These are phyloP conservation scores for Neonectria ditissima DNA, from an alignment of 2,329 filamentous ascomycete species.

Conservation along the genomic window DNA sequence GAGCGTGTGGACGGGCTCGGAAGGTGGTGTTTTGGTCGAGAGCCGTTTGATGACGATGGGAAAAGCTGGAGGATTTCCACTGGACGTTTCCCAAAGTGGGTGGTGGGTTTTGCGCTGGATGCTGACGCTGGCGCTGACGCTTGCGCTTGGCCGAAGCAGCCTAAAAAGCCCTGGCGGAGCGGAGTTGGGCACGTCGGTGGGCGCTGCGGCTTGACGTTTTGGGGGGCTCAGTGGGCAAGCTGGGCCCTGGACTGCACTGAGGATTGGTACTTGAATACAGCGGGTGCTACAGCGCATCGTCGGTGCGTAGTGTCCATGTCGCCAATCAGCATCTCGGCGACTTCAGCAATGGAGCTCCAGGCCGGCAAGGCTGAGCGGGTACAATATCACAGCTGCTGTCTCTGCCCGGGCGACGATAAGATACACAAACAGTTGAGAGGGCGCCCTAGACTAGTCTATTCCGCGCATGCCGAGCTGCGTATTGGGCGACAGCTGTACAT, in stretches of 20 bases:
- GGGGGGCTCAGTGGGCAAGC: slow-evolving; percentile 31
- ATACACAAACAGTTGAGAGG: neutral
- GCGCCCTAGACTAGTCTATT: neutral
- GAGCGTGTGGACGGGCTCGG: slow-evolving; percentile 11
- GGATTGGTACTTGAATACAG: slow-evolving; percentile 3
- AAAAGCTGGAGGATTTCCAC: slow-evolving; percentile 36
- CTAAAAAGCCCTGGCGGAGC: slow-evolving; percentile 33
- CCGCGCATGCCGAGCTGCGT: neutral
- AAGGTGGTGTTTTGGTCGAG: slow-evolving; percentile 24
- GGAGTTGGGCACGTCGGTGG: slow-evolving; percentile 30
- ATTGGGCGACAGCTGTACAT: neutral
- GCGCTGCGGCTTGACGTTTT: slow-evolving; percentile 43
- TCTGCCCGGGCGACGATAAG: slow-evolving; percentile 1
- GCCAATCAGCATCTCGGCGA: neutral
- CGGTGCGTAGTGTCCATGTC: neutral
- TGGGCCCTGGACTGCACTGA: slow-evolving; percentile 14
- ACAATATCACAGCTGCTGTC: neutral
- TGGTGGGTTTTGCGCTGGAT: slow-evolving; percentile 34
- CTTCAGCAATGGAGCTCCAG: neutral
- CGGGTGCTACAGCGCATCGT: neutral
- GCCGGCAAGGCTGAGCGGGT: neutral
- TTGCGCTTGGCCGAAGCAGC: slow-evolving; percentile 34
- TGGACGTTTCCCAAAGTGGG: slow-evolving; percentile 42
- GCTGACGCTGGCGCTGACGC: slow-evolving; percentile 37
- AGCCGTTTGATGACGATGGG: slow-evolving; percentile 37